These are phyloP conservation scores for Ophiostoma quercus DNA, from an alignment of 2,329 filamentous ascomycete species.

Conservation along the genomic window DNA sequence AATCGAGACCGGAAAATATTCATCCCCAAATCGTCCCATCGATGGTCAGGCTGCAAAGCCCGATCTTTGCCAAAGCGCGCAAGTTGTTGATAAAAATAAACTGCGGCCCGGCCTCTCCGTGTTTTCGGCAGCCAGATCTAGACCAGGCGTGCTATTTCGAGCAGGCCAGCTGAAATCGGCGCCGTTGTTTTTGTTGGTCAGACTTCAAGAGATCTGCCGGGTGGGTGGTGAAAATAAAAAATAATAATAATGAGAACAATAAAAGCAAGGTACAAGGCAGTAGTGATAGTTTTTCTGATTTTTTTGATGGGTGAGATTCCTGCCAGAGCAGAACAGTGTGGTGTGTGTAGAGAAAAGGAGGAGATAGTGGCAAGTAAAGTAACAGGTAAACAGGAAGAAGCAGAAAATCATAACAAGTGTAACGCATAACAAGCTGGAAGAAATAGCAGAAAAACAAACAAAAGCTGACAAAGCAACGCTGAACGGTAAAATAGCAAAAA, in stretches of 20 bases:
- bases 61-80: not conserved
- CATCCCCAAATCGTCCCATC: not conserved
- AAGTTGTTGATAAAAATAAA: not conserved
- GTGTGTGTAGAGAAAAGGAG: not conserved
- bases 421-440: not conserved
- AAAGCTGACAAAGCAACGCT: slow-evolving; percentile 2
- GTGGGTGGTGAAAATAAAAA: not conserved
- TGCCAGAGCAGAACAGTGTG: not conserved
- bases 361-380: not conserved
- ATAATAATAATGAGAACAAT: not conserved
- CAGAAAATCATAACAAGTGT: not conserved
- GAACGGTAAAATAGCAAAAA: slow-evolving; percentile 22
- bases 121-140: not conserved
- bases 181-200: slow-evolving; percentile 11
- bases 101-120: not conserved
- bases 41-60: not conserved
- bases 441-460: not conserved
- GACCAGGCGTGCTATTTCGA: not conserved
- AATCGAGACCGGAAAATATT: slow-evolving; percentile 10
- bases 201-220: too few species aligned
- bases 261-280: not conserved
- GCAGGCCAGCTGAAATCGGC: not conserved
- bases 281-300: not conserved
- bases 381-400: not conserved
- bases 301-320: not conserved